Conservation (phyloP, 495 filamentous ascomycete species). For the Penicillium malachiteum region DNA sequence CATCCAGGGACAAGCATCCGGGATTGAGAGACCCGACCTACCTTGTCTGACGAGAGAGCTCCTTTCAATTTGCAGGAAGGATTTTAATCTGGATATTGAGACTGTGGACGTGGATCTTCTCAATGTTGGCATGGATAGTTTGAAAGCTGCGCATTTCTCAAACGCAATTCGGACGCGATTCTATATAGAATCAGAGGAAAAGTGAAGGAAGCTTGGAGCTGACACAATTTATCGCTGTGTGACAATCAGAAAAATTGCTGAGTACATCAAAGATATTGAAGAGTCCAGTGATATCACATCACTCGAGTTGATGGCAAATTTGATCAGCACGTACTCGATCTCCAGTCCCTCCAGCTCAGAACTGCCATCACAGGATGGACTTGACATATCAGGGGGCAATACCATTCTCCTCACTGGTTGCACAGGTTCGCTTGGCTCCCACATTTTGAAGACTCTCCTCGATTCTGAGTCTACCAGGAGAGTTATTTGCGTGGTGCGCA, state of each 20-base stretch:
- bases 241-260: not conserved
- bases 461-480: not conserved
- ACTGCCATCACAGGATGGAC: not conserved
- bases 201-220: not conserved
- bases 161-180: not conserved
- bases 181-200: not conserved
- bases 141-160: not conserved
- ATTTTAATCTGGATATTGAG: not conserved
- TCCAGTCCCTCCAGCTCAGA: not conserved
- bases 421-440: not conserved
- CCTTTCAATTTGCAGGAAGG: not conserved
- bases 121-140: not conserved
- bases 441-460: not conserved
- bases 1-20: not conserved
- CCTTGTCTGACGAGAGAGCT: not conserved
- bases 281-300: not conserved
- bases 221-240: not conserved
- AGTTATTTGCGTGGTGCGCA: not conserved
- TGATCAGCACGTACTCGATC: not conserved
- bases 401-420: not conserved
- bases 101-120: not conserved
- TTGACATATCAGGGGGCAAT: not conserved
- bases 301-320: not conserved
- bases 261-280: not conserved
- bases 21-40: not conserved